Base-by-base conservation (phyloP, 108 stramenopile genomes). In the Cyclotella atomus region DNA sequence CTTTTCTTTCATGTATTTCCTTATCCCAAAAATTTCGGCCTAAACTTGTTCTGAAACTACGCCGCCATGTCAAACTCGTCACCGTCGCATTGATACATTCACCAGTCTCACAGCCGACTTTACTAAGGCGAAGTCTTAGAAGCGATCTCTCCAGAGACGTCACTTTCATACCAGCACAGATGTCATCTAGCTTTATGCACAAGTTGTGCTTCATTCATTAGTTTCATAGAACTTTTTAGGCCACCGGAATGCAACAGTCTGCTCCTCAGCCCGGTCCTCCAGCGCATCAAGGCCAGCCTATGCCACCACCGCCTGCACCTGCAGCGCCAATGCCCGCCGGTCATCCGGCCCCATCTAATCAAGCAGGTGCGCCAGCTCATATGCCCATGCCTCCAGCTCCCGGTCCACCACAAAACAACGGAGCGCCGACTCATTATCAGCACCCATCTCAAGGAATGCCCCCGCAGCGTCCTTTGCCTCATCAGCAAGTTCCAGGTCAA, bases 371-470 rank as follows among this genome's bases (percentile, higher is more conserved):
- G 7, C 16, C 46, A 0, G 49, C 50, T 21, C 50, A 60, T 44
- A 30, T 61, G 17, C 68, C 61, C 16, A 69, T 68, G 54, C 75
- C 75, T 41, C 66, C 57, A 20, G 75, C 62, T 23, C 61, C 61
- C 15, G 60, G 49, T 5, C 62, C 79, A 36, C 47, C 71, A 25
- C 38, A 19, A 35, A 47, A 65, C 47, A 69, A 73, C 57, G 79
- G 71, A 25, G 72, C 69, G 50, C 79, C 79, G 20, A 73, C 54
- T n/a, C 79, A 80, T 68, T 80, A 80, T 69, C 79, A 80, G 62
- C 71, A 80, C 59, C 70, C 52, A 23, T 35, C 78, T 29, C 55
- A 65, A 52, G 71, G 62, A 25, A 65, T 66, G 71, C 79, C 72
- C 47, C 72, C 65, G 20, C 71, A 68, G 38, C 64, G 35, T 38